Evolutionary conservation across 345 rosid species (phyloP).

Genomic region (Syzygium grande): DNA sequence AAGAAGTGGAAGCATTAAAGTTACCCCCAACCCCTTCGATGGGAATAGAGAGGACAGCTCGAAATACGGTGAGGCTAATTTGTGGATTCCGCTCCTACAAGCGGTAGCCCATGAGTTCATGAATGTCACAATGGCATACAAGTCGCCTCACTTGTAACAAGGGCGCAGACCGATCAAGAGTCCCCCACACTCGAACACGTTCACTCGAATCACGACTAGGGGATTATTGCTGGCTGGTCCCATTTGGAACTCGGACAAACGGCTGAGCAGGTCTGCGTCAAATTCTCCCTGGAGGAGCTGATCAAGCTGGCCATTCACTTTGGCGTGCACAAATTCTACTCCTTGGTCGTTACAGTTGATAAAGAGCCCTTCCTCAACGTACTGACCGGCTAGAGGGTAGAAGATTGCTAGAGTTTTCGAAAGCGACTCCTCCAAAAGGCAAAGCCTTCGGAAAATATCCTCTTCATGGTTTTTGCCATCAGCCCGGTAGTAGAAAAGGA

Average conservation of each 20-base stretch:
- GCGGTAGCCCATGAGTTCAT: not conserved
- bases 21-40: not conserved
- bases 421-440: not conserved
- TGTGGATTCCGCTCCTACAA: not conserved
- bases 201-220: not conserved
- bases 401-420: not conserved
- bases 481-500: not conserved
- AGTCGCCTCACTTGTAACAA: not conserved
- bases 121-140: not conserved
- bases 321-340: not conserved
- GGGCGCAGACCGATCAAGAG: not conserved
- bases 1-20: not conserved
- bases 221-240: not conserved
- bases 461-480: not conserved
- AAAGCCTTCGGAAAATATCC: not conserved
- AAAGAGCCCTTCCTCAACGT: not conserved
- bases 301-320: not conserved
- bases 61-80: not conserved
- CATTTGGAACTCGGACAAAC: not conserved
- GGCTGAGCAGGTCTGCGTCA: not conserved
- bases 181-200: not conserved
- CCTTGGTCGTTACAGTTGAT: slow-evolving; percentile 1
- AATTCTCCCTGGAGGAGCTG: not conserved
- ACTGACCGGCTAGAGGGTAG: not conserved
- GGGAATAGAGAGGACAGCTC: not conserved